Conservation (phyloP, 2,329 filamentous ascomycete genomes). For the Dactylellina sp. region DNA sequence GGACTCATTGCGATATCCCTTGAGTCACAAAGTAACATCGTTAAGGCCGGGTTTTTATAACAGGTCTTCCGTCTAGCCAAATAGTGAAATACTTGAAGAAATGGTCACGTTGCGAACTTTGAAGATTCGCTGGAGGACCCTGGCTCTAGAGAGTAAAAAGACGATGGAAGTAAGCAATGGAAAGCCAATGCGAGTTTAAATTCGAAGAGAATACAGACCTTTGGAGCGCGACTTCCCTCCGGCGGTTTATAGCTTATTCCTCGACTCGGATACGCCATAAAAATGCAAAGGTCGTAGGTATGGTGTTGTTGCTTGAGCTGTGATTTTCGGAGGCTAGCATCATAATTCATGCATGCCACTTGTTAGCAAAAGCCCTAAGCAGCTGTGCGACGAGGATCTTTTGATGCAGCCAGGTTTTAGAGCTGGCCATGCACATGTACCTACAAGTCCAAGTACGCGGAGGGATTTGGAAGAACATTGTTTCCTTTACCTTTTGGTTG, state of each 20-base stretch:
- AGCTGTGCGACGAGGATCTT: neutral
- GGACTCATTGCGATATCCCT: constrained; percentile 56
- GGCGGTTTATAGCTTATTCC: constrained; percentile 39
- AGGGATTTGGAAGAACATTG: constrained; percentile 30
- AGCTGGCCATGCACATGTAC: constrained; percentile 13
- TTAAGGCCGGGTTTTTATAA: constrained; percentile 51
- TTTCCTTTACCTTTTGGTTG: constrained; percentile 11
- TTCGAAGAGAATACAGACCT: constrained; percentile 28
- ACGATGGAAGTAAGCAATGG: constrained; percentile 3
- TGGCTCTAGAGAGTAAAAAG: constrained; percentile 27
- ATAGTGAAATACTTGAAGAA: constrained; percentile 46
- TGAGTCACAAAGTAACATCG: constrained; percentile 57
- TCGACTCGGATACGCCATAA: constrained; percentile 40
- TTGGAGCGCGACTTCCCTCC: constrained; percentile 28
- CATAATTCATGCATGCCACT: constrained; percentile 34
- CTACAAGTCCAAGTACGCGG: constrained; percentile 29
- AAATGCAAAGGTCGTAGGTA: constrained; percentile 11
- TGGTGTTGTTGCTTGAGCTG: constrained; percentile 11
- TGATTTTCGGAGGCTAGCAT: no score
- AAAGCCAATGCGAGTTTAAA: constrained; percentile 1
- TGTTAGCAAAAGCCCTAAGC: constrained; percentile 43
- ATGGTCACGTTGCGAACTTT: constrained; percentile 35
- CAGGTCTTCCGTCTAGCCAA: constrained; percentile 37
- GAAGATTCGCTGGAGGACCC: constrained; percentile 21
- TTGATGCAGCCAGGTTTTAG: constrained; percentile 8